Evolutionary conservation across 805 yeast genomes (phyloP).

Genomic region (Monosporozyma solicola): DNA sequence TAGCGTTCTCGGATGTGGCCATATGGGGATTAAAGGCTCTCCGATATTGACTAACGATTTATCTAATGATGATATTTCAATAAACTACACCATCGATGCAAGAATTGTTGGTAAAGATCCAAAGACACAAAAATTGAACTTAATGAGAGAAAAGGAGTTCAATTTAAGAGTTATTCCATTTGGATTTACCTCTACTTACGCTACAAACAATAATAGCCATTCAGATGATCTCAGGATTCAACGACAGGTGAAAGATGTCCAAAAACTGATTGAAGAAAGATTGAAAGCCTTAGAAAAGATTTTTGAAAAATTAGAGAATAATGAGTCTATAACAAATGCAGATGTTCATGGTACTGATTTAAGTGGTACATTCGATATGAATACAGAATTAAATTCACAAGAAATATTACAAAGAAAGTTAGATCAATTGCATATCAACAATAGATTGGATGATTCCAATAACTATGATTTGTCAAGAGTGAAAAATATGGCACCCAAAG

Average conservation of each 20-base stretch:
- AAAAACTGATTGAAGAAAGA: conserved; percentile 21
- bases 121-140: conserved; percentile 21
- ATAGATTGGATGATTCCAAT: conserved; percentile 11
- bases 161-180: conserved; percentile 35
- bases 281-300: conserved; percentile 19
- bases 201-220: not conserved
- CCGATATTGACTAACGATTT: conserved; percentile 47
- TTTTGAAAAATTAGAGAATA: conserved; percentile 15
- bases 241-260: conserved; percentile 19
- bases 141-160: conserved; percentile 31
- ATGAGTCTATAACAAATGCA: conserved; percentile 17
- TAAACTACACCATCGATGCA: conserved; percentile 48
- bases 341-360: conserved; percentile 24
- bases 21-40: conserved; percentile 41
- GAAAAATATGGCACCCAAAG: conserved; percentile 8
- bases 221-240: conserved; percentile 3
- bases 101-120: conserved; percentile 42
- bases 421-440: conserved; percentile 23
- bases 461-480: conserved; percentile 2
- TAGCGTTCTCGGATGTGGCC: conserved; percentile 40
- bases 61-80: conserved; percentile 37
- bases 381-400: conserved; percentile 15
- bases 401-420: conserved; percentile 23
- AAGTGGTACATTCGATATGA: conserved; percentile 20
- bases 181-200: conserved; percentile 20